phyloP scores from a whole-genome alignment of 1,284 basidiomycete genomes.

The Moesziomyces parantarcticus region DNA sequence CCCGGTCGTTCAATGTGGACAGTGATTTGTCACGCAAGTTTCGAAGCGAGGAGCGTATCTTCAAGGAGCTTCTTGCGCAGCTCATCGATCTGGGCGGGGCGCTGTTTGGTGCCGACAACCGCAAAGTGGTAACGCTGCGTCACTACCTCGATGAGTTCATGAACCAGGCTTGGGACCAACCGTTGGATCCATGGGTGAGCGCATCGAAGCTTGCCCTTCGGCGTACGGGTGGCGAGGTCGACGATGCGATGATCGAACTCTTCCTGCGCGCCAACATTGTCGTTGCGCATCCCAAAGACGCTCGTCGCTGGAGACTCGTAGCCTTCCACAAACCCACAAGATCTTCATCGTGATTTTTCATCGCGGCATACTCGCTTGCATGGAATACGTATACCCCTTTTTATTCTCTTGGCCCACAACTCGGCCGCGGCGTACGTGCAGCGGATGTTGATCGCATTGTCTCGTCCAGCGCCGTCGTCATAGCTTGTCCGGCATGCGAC shows the following conservation, averaged over 20 bases:
- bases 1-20: background rate
- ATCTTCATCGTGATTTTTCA: background rate
- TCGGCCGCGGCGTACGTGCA: background rate
- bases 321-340: constrained; percentile 37
- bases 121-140: constrained; percentile 27
- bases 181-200: constrained; percentile 46
- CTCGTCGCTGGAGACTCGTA: constrained; percentile 31
- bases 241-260: constrained; percentile 51
- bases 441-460: too few relatives aligned
- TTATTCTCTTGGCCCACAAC: background rate
- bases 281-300: constrained; percentile 36
- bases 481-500: too few relatives aligned
- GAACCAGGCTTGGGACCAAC: constrained; percentile 45
- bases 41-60: constrained; percentile 15
- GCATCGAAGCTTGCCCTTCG: constrained; percentile 15
- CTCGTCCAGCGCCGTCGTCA: too few relatives aligned
- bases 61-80: constrained; percentile 25
- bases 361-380: background rate
- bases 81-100: constrained; percentile 38
- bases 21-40: constrained; percentile 30
- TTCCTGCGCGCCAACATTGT: constrained; percentile 41
- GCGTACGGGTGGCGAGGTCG: constrained; percentile 28
- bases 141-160: constrained; percentile 44
- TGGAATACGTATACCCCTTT: constrained; percentile 8
- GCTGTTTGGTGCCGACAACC: constrained; percentile 19